Evolutionary conservation across 768 basidiomycete genomes (phyloP).

Genomic region (Trametes maxima): DNA sequence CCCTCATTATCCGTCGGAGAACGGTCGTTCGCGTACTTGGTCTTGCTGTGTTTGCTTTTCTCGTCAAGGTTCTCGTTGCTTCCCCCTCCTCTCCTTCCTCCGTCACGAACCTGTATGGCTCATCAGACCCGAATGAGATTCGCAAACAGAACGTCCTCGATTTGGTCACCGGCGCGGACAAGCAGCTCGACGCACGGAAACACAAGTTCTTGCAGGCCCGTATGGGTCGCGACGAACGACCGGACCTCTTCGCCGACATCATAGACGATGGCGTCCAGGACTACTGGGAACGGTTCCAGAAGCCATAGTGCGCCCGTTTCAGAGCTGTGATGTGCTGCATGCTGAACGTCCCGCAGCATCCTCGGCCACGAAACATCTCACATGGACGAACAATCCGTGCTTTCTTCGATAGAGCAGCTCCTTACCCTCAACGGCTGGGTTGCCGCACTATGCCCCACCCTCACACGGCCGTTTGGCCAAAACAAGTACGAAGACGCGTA

Average conservation of each 20-base stretch:
- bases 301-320: constrained; percentile 74
- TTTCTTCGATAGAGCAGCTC: constrained; percentile 88
- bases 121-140: constrained; percentile 44
- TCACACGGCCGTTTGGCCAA: constrained; percentile 93
- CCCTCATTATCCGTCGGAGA: constrained; percentile 49
- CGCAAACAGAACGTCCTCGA: constrained; percentile 64
- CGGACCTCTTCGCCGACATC: constrained; percentile 77
- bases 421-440: constrained; percentile 99
- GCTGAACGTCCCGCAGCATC: constrained; percentile 53
- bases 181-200: constrained; percentile 83
- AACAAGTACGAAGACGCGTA: constrained; percentile 85
- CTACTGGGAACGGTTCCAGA: constrained; percentile 92
- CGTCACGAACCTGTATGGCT: constrained; percentile 26
- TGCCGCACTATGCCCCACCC: constrained; percentile 90
- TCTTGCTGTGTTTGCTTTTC: constrained; percentile 37
- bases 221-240: constrained; percentile 82
- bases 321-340: background rate
- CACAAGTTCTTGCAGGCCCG: constrained; percentile 88
- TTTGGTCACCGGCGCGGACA: constrained; percentile 66
- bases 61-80: constrained; percentile 43
- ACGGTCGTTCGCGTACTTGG: constrained; percentile 48
- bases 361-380: constrained; percentile 80
- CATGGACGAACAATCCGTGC: constrained; percentile 87
- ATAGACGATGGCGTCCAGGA: constrained; percentile 79
- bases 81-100: constrained; percentile 30